Evolutionary conservation across 352 stramenopile genomes (phyloP).

Genomic region (Pythium sp.): DNA sequence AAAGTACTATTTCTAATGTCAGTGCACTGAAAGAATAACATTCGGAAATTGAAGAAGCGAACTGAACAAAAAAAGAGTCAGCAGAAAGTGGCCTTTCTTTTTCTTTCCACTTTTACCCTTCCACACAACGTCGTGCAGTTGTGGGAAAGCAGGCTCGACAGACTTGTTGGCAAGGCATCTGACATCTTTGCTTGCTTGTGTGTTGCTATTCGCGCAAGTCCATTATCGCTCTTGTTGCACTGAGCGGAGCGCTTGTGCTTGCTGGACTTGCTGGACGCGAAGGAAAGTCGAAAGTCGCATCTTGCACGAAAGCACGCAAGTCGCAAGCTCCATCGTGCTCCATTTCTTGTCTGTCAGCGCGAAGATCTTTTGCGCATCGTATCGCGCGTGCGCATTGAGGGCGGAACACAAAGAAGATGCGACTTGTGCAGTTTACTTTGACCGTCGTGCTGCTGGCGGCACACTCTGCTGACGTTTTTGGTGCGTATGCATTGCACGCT

Average conservation of each 20-base stretch:
- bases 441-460: constrained; percentile 4
- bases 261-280: constrained; percentile 2
- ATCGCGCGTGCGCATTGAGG: background rate
- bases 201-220: background rate
- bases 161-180: background rate
- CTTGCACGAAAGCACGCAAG: background rate
- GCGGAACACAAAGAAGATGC: constrained; percentile 11
- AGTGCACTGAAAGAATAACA: background rate
- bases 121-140: background rate
- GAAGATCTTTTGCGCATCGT: background rate
- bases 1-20: background rate
- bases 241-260: background rate
- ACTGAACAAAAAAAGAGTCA: constrained; percentile 6
- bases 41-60: background rate
- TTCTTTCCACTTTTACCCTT: background rate
- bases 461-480: constrained; percentile 6
- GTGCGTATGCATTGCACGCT: constrained; percentile 6
- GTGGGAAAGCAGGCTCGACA: background rate
- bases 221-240: constrained; percentile 3
- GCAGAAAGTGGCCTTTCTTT: background rate
- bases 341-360: background rate
- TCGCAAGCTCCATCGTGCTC: background rate
- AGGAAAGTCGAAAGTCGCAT: constrained; percentile 1
- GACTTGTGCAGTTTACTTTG: constrained; percentile 2
- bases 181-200: background rate